A percentile compares a stretch with the other conserved stretches of the same genome.
Evolutionary conservation across 805 yeast genomes (phyloP).

Genomic region (Metschnikowia bowlesiae): DNA sequence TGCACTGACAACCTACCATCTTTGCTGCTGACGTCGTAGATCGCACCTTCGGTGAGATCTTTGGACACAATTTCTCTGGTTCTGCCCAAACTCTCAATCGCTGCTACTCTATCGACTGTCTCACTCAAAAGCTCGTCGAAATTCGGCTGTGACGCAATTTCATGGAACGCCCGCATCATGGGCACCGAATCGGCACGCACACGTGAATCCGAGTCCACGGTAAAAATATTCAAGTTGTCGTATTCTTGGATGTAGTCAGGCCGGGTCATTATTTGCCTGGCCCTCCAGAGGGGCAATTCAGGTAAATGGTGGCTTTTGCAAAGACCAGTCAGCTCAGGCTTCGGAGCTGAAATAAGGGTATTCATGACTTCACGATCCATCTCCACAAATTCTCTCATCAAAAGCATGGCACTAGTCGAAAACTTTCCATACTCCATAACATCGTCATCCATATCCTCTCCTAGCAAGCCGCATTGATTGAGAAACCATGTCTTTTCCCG

Average conservation of each 20-base stretch:
- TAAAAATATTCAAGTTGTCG: slow-evolving; percentile 73
- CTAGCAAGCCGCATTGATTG: slow-evolving; percentile 76
- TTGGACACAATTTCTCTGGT: slow-evolving; percentile 73
- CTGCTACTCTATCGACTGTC: slow-evolving; percentile 63
- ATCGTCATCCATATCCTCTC: slow-evolving; percentile 81
- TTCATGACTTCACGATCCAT: slow-evolving; percentile 46
- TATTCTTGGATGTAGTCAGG: slow-evolving; percentile 73
- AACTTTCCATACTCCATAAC: slow-evolving; percentile 83
- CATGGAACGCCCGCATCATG: slow-evolving; percentile 87
- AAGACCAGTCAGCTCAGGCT: slow-evolving; percentile 12
- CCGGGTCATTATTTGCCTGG: slow-evolving; percentile 80
- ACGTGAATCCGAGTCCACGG: slow-evolving; percentile 66
- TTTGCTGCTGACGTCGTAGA: slow-evolving; percentile 28
- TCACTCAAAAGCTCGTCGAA: slow-evolving; percentile 63
- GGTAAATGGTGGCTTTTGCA: slow-evolving; percentile 54
- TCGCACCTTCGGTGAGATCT: slow-evolving; percentile 55
- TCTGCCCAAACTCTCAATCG: slow-evolving; percentile 71
- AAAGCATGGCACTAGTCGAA: slow-evolving; percentile 65
- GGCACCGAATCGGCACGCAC: slow-evolving; percentile 82
- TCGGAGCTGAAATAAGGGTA: slow-evolving; percentile 17
- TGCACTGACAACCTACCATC: slow-evolving; percentile 10
- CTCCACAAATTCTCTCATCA: slow-evolving; percentile 67
- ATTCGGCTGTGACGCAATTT: slow-evolving; percentile 66
- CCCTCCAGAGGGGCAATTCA: slow-evolving; percentile 75
- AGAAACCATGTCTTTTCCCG: slow-evolving; percentile 82